Percentiles rank a stretch among this genome's conserved stretches.
phyloP scores from a whole-genome alignment of 2,329 filamentous ascomycete species.

The Didymella arachidicola region DNA sequence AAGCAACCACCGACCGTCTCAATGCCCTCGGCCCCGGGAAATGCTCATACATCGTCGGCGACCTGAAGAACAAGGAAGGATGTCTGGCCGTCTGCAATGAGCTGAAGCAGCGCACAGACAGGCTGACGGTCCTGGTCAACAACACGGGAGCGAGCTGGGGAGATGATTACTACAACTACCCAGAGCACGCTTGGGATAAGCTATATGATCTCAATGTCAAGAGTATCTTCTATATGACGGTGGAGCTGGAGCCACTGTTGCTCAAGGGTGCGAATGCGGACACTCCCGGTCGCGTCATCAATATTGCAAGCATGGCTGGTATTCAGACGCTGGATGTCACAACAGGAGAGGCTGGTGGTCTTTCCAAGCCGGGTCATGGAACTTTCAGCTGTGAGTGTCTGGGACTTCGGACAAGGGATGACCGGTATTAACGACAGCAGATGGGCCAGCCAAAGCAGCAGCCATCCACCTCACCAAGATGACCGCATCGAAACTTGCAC shows the following conservation, averaged over 20 bases:
- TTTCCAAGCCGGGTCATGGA: constrained; percentile 61
- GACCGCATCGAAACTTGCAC: constrained; percentile 60
- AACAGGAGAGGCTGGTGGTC: constrained; percentile 56
- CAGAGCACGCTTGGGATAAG: constrained; percentile 65
- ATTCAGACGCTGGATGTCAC: constrained; percentile 58
- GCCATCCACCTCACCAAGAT: constrained; percentile 62
- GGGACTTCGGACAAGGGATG: not conserved
- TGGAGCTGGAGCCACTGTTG: constrained; percentile 57
- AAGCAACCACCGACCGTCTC: constrained; percentile 56
- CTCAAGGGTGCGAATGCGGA: constrained; percentile 55
- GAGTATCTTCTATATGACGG: constrained; percentile 59
- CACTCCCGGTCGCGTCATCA: constrained; percentile 60
- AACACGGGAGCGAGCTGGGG: constrained; percentile 64
- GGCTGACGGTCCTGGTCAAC: constrained; percentile 60
- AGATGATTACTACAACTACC: constrained; percentile 65
- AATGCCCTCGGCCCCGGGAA: constrained; percentile 61
- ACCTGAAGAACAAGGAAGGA: constrained; percentile 62
- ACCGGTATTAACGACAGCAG: constrained; percentile 21
- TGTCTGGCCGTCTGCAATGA: constrained; percentile 59
- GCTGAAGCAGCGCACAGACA: constrained; percentile 54
- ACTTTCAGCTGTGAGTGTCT: constrained; percentile 56
- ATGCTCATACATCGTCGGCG: constrained; percentile 60
- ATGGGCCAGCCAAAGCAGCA: constrained; percentile 63
- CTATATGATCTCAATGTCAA: constrained; percentile 64
- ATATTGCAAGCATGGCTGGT: constrained; percentile 60